A percentile compares a stretch with the other conserved stretches of the same genome.
Evolutionary conservation across 805 yeast species (phyloP).

Genomic region (Spathaspora hagerdaliae): DNA sequence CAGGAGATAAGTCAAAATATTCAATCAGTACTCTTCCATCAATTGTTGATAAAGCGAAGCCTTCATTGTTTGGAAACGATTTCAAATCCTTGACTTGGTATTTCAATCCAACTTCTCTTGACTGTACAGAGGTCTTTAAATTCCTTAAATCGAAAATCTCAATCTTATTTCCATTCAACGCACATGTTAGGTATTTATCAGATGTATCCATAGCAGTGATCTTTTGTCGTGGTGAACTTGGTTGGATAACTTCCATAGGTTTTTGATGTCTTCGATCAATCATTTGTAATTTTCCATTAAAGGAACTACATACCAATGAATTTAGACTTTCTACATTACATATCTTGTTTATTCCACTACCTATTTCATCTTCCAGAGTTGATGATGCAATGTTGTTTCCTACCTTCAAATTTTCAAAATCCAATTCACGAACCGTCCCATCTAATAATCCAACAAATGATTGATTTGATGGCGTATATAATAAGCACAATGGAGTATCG

Average conservation of each 20-base stretch:
- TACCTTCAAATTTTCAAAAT: constrained; percentile 39
- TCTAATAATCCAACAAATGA: constrained; percentile 50
- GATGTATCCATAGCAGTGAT: constrained; percentile 61
- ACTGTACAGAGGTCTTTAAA: constrained; percentile 40
- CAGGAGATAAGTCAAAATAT: constrained; percentile 49
- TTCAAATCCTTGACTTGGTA: constrained; percentile 58
- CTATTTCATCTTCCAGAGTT: constrained; percentile 10
- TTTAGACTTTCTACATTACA: constrained; percentile 19
- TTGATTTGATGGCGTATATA: neutral
- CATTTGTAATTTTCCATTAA: constrained; percentile 52
- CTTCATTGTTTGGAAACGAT: constrained; percentile 50
- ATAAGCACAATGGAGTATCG: constrained; percentile 8
- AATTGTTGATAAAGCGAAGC: constrained; percentile 66
- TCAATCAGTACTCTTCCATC: constrained; percentile 83
- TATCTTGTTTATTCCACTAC: constrained; percentile 33
- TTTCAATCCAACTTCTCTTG: constrained; percentile 61
- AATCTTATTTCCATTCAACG: constrained; percentile 48
- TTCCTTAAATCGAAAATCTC: constrained; percentile 52
- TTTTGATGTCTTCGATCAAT: constrained; percentile 35
- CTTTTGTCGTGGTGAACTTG: constrained; percentile 26
- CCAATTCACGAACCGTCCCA: constrained; percentile 51
- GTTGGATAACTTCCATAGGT: constrained; percentile 5
- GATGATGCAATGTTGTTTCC: constrained; percentile 3
- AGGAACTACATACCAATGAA: constrained; percentile 51
- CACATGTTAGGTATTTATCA: constrained; percentile 44